Conservation (phyloP, 805 yeast genomes). For the Debaryomyces prosopidis region DNA sequence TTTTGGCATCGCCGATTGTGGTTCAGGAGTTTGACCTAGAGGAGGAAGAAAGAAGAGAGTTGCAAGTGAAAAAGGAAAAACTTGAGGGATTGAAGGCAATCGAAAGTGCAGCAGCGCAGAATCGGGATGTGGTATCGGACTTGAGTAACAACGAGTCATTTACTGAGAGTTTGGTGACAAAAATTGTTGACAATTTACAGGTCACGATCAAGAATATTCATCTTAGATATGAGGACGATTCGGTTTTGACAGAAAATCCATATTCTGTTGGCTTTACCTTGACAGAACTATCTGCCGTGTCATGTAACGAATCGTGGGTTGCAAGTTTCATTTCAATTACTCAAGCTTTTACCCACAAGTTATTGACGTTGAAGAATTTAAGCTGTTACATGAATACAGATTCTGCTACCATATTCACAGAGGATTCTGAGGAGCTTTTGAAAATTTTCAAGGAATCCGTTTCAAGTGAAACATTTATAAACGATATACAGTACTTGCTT, state of each 20-base stretch:
- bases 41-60: slow-evolving; percentile 59
- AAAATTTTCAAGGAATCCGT: slow-evolving; percentile 49
- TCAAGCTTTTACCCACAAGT: slow-evolving; percentile 67
- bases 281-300: slow-evolving; percentile 85
- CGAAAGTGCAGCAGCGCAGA: slow-evolving; percentile 44
- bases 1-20: slow-evolving; percentile 76
- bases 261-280: slow-evolving; percentile 82
- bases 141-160: slow-evolving; percentile 70
- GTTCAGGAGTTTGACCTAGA: slow-evolving; percentile 54
- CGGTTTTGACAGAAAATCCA: slow-evolving; percentile 69
- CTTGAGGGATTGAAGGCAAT: slow-evolving; percentile 66
- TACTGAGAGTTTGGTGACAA: slow-evolving; percentile 82
- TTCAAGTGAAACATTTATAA: slow-evolving; percentile 19
- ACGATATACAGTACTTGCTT: slow-evolving; percentile 55
- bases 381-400: slow-evolving; percentile 86
- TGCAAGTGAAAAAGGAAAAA: slow-evolving; percentile 65
- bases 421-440: slow-evolving; percentile 50
- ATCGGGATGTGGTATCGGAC: slow-evolving; percentile 29
- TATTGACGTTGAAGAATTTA: slow-evolving; percentile 71
- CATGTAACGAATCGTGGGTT: slow-evolving; percentile 82
- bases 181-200: slow-evolving; percentile 90
- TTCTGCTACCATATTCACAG: slow-evolving; percentile 45
- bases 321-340: slow-evolving; percentile 81
- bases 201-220: slow-evolving; percentile 90
- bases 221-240: slow-evolving; percentile 83